A percentile compares a stretch with the other conserved stretches of the same genome.
Conservation (phyloP, 148 eudicot species). For the Vaccinium macrocarpon region DNA sequence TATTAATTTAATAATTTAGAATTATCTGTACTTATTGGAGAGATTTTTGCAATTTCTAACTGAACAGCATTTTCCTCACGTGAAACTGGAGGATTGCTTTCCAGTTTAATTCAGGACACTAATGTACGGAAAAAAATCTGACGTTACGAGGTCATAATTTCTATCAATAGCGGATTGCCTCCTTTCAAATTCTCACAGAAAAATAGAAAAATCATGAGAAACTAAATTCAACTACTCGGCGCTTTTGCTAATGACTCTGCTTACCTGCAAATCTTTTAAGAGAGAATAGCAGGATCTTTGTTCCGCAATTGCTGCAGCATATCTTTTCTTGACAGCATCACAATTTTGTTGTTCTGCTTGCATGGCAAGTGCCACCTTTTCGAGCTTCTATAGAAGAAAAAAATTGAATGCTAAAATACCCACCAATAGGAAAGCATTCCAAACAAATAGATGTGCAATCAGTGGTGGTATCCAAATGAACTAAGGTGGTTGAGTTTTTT, state of each 20-base stretch:
- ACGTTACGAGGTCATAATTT: neutral
- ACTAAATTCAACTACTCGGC: neutral
- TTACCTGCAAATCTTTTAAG: conserved; percentile 57
- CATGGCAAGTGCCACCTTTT: conserved; percentile 42
- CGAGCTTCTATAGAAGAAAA: conserved; percentile 46
- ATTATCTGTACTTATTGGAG: neutral
- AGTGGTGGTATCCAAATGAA: neutral
- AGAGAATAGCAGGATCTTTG: conserved; percentile 45
- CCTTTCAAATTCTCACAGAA: neutral
- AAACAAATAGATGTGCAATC: neutral
- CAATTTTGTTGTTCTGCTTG: conserved; percentile 42
- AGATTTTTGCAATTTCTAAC: neutral
- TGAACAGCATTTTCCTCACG: neutral
- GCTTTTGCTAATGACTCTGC: neutral
- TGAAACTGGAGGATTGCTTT: neutral
- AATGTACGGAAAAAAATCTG: neutral
- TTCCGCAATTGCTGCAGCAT: conserved; percentile 46
- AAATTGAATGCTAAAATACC: neutral
- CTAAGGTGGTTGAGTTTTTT: neutral
- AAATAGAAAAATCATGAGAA: neutral
- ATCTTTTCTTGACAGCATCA: conserved; percentile 46
- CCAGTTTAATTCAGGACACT: neutral
- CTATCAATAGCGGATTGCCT: neutral
- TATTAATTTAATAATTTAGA: neutral
- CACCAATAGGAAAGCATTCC: neutral